A percentile compares a stretch with the other conserved stretches of the same genome.
These are phyloP conservation scores for Solanum lignicaule DNA, from an alignment of 257 asterid genomes.

Conservation along the genomic window DNA sequence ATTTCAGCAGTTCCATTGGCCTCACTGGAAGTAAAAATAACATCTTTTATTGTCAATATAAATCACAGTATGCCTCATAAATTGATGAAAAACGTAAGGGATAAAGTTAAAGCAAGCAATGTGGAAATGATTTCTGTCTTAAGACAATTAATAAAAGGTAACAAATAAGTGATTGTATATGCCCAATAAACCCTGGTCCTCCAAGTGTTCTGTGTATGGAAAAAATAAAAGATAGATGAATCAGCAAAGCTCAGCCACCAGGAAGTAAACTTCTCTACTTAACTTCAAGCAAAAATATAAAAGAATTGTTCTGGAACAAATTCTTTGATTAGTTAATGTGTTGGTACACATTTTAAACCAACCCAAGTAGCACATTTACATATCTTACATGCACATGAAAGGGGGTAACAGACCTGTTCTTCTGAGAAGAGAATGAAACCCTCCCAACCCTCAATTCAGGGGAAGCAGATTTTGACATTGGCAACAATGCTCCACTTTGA, in stretches of 20 bases:
- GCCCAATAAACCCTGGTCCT: background rate
- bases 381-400: background rate
- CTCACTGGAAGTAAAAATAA: conserved; percentile 36
- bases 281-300: background rate
- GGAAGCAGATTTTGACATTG: conserved; percentile 52
- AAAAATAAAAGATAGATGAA: background rate
- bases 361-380: background rate
- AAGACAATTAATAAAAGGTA: background rate
- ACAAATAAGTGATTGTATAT: background rate
- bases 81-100: background rate
- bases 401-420: conserved; percentile 28
- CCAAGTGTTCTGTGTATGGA: background rate
- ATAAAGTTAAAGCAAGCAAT: background rate
- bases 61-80: background rate
- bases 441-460: conserved; percentile 25
- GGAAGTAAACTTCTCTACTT: background rate
- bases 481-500: conserved; percentile 30
- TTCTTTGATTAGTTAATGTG: background rate
- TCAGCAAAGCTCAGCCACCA: background rate
- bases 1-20: conserved; percentile 51
- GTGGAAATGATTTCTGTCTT: background rate
- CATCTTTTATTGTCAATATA: background rate
- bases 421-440: conserved; percentile 32
- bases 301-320: background rate
- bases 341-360: background rate